Base-by-base conservation (phyloP, 164 flowering plant genomes). In the Liquidambar formosana region DNA sequence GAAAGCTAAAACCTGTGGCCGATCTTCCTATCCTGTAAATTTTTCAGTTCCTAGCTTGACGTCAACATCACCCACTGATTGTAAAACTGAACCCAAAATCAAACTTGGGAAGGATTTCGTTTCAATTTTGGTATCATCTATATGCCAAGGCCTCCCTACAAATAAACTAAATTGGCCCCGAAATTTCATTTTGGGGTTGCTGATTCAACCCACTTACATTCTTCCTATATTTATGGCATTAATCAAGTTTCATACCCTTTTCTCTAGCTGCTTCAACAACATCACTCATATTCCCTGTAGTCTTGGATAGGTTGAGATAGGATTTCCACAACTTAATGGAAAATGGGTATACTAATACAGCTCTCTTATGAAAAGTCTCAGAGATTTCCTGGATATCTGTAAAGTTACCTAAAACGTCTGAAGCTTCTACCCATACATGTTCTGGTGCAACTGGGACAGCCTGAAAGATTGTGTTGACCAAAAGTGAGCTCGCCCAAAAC, bases 371-470 rank as follows among this genome's bases (percentile, higher is more conserved):
- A 59, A 91, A 91, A 38, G 74, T 83, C 70, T 82, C 86, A 5
- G 71, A 77, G 13, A 89, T 71, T n/a, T 43, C 71, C 49, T 74
- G 78, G 22, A 60, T 28, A 51, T 76, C 84, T 5, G 66, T 57
- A 38, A 83, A 65, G 43, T 73, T 74, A 33, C 75, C 62, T 76
- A 91, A 77, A 61, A 86, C 61, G 19, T 51, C 77, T 4, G 88
- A 89, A 16, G 84, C 86, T 78, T 91, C 91, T 10, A 82, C 81
- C 96, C 97, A 94, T 43, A 75, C 70, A 69, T 54, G 65, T 74
- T 94, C 97, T 2, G 97, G 90, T 10, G 93, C 86, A 9, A 85
- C 73, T n/a, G 97, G 97, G 58, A 85, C 65, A 56, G 89, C 83
- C 76, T 74, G 81, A 63, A 71, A 82, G 23, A 94, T 71, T 71